Evolutionary conservation across 305 asterid genomes (phyloP).

Genomic region (Euphrasia arctica): DNA sequence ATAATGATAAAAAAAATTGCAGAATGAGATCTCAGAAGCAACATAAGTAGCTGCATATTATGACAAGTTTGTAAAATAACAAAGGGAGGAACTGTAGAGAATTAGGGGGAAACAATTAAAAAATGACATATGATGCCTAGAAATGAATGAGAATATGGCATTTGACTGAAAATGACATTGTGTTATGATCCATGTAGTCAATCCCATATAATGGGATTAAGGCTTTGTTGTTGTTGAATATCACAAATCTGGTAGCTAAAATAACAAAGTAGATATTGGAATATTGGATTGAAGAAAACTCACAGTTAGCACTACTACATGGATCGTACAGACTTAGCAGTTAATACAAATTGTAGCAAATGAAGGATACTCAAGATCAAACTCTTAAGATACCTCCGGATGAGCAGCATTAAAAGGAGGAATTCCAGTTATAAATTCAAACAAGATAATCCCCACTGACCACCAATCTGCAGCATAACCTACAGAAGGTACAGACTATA

Average conservation of each 20-base stretch:
- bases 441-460: constrained; percentile 83
- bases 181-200: neutral
- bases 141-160: neutral
- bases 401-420: constrained; percentile 83
- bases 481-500: constrained; percentile 30
- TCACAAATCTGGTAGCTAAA: neutral
- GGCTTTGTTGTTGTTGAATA: neutral
- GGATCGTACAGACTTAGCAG: constrained; percentile 14
- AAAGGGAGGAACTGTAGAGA: neutral
- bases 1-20: constrained; percentile 12
- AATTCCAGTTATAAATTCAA: constrained; percentile 73
- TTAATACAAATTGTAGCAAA: constrained; percentile 21
- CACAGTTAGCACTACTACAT: constrained; percentile 12
- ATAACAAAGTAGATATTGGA: constrained; percentile 13
- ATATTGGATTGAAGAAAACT: constrained; percentile 3
- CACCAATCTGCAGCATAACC: constrained; percentile 96
- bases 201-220: neutral
- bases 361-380: constrained; percentile 23
- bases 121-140: neutral
- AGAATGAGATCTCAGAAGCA: constrained; percentile 22
- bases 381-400: constrained; percentile 62
- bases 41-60: neutral
- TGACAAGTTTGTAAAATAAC: neutral
- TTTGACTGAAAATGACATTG: neutral
- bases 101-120: neutral